A percentile compares a stretch with the other conserved stretches of the same genome.
Conservation (phyloP, 306 rosid species). For the Senna siamea region DNA sequence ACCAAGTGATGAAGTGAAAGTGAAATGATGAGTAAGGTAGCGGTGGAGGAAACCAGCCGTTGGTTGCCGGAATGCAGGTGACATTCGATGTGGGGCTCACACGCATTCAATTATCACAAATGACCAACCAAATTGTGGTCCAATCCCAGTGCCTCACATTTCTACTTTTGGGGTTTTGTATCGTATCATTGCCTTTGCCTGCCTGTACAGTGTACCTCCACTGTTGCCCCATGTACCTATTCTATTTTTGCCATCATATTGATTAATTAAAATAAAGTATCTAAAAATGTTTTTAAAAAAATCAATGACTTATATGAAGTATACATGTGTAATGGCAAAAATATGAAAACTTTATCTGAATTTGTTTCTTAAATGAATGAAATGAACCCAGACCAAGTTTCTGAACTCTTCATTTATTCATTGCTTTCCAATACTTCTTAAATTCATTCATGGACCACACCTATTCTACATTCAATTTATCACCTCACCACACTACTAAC, state of each 20-base stretch:
- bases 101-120: too few species aligned
- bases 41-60: constrained; percentile 32
- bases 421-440: too few species aligned
- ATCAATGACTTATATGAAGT: too few species aligned
- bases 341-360: too few species aligned
- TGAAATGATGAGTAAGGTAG: constrained; percentile 4
- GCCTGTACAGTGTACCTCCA: not conserved
- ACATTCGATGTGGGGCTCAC: constrained; percentile 41
- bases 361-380: too few species aligned
- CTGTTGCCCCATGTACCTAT: not conserved
- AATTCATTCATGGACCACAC: not conserved
- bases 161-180: not conserved
- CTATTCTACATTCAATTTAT: too few species aligned
- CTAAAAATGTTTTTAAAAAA: too few species aligned
- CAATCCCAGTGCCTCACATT: too few species aligned
- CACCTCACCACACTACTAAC: not conserved
- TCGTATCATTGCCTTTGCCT: not conserved
- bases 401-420: not conserved
- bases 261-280: too few species aligned
- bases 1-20: constrained; percentile 31
- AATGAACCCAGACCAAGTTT: not conserved
- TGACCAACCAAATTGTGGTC: too few species aligned
- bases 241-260: too few species aligned
- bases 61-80: constrained; percentile 45
- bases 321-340: too few species aligned